Evolutionary conservation across 768 basidiomycete genomes (phyloP).

Genomic region (Lactifluus volemus): DNA sequence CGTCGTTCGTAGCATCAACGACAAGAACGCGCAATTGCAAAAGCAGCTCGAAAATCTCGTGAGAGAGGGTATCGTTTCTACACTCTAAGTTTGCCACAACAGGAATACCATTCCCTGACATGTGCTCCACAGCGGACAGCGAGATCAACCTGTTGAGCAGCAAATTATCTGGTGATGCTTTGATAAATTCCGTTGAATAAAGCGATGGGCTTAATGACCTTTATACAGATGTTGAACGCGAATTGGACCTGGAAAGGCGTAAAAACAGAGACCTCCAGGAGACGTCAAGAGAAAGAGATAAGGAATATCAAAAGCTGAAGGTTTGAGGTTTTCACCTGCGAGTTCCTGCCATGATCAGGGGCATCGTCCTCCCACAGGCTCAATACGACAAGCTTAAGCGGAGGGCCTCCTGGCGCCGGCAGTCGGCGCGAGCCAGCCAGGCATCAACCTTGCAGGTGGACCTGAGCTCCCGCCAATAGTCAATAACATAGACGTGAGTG

Average conservation of each 20-base stretch:
- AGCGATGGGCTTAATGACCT: constrained; percentile 31
- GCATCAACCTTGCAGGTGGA: constrained; percentile 2
- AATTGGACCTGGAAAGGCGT: constrained; percentile 70
- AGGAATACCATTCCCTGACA: neutral
- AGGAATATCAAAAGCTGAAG: constrained; percentile 84
- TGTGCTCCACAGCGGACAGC: constrained; percentile 49
- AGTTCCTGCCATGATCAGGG: neutral
- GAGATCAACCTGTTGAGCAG: constrained; percentile 63
- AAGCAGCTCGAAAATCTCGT: constrained; percentile 82
- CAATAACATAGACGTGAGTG: neutral
- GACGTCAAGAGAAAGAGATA: constrained; percentile 64
- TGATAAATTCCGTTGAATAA: neutral
- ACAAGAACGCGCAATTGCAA: constrained; percentile 73
- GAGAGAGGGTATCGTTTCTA: constrained; percentile 59
- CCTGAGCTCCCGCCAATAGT: neutral
- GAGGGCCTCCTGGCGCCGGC: constrained; percentile 52
- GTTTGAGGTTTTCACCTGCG: constrained; percentile 27
- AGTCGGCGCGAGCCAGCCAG: constrained; percentile 5
- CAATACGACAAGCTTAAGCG: constrained; percentile 81
- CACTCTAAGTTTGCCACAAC: neutral
- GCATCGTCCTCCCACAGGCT: constrained; percentile 31
- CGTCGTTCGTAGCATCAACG: constrained; percentile 69
- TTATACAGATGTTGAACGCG: constrained; percentile 65
- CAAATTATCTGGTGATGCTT: constrained; percentile 50
- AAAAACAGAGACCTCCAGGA: constrained; percentile 71